Percentiles rank a stretch among this genome's conserved stretches.
Conservation (phyloP, 495 filamentous ascomycete genomes). For the Bombardia bombarda region DNA sequence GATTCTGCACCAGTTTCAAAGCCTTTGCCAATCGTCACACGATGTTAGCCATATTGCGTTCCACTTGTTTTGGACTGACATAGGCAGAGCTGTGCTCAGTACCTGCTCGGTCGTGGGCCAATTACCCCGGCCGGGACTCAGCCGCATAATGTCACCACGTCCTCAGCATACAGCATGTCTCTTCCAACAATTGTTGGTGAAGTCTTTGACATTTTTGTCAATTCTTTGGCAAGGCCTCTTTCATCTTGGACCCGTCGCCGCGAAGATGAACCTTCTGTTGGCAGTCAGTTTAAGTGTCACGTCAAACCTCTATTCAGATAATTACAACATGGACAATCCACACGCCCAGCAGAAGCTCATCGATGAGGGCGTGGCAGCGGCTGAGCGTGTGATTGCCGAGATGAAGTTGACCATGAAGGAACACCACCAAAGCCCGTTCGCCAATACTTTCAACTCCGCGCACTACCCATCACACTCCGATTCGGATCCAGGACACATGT, state of each 20-base stretch:
- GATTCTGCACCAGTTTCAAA: slow-evolving; percentile 14
- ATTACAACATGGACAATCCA: neutral
- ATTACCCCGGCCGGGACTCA: slow-evolving; percentile 1
- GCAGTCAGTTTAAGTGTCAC: slow-evolving; percentile 5
- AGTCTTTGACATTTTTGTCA: slow-evolving; percentile 1
- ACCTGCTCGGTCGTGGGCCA: slow-evolving; percentile 7
- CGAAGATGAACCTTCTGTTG: slow-evolving; percentile 5
- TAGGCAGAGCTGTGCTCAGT: slow-evolving; percentile 5
- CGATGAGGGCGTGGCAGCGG: slow-evolving; percentile 2
- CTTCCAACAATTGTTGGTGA: slow-evolving; percentile 5
- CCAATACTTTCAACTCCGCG: neutral
- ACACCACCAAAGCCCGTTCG: neutral
- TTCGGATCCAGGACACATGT: no score
- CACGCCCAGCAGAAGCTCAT: neutral
- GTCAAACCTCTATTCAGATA: slow-evolving; percentile 1
- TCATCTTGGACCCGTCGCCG: slow-evolving; percentile 9
- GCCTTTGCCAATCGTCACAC: neutral
- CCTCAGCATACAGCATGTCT: slow-evolving; percentile 8
- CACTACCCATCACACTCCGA: no score
- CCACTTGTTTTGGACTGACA: slow-evolving; percentile 15
- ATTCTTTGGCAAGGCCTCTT: slow-evolving; percentile 4
- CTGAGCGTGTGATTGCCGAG: slow-evolving; percentile 1
- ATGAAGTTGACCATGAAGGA: slow-evolving; percentile 8
- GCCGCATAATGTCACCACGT: neutral
- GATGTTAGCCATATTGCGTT: slow-evolving; percentile 2